Evolutionary conservation across 2,329 filamentous ascomycete genomes (phyloP).

Genomic region (Aspergillus chevalieri): DNA sequence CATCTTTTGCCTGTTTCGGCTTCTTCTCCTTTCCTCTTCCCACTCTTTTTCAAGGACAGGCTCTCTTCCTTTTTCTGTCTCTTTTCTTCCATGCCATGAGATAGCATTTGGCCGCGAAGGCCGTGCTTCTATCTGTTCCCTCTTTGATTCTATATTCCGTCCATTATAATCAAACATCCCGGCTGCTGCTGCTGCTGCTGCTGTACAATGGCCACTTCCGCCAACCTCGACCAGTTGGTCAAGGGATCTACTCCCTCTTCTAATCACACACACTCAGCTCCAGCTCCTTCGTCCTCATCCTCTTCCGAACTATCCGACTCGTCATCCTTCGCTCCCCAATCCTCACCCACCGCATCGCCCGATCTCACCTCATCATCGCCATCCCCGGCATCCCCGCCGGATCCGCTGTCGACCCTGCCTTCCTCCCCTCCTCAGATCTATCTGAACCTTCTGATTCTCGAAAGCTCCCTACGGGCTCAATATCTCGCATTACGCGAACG

Average conservation of each 20-base stretch:
- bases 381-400: conserved; percentile 44
- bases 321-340: conserved; percentile 12
- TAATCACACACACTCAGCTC: conserved; percentile 4
- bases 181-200: background rate
- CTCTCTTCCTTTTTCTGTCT: background rate
- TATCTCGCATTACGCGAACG: conserved; percentile 86
- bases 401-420: conserved; percentile 75
- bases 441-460: conserved; percentile 93
- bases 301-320: conserved; percentile 5
- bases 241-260: conserved; percentile 60
- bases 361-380: conserved; percentile 37
- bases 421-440: conserved; percentile 94
- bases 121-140: conserved; percentile 12
- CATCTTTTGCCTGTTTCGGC: background rate
- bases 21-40: background rate
- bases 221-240: conserved; percentile 75
- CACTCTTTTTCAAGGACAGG: background rate
- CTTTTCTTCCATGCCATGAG: conserved; percentile 14
- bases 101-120: conserved; percentile 23
- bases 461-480: conserved; percentile 85
- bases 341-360: conserved; percentile 12
- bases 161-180: background rate
- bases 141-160: background rate
- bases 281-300: conserved; percentile 12
- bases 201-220: conserved; percentile 50